Evolutionary conservation across 1,284 basidiomycete species (phyloP).

Genomic region (Ceratobasidium papillatum): DNA sequence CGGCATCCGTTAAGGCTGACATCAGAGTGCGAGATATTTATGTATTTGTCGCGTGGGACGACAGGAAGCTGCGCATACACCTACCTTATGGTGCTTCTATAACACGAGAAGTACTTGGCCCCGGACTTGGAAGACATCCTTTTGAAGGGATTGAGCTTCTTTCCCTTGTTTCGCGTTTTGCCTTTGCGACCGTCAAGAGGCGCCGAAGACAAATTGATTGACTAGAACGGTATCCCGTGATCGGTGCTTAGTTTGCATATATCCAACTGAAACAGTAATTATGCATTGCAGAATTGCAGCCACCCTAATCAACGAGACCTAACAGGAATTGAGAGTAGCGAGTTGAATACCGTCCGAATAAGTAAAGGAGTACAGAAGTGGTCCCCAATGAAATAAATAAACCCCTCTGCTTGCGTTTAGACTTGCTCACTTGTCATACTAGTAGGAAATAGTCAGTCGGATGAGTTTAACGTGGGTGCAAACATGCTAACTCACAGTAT

Average conservation of each 20-base stretch:
- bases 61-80: background rate
- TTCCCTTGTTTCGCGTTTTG: background rate
- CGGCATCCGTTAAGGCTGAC: background rate
- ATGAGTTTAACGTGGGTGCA: background rate
- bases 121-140: background rate
- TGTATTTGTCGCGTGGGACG: conserved; percentile 1
- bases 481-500: conserved; percentile 7
- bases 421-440: conserved; percentile 15
- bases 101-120: background rate
- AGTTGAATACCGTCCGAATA: background rate
- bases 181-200: background rate
- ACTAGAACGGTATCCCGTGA: conserved; percentile 6
- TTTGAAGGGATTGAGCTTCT: background rate
- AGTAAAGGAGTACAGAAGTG: too few species aligned
- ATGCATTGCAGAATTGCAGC: background rate
- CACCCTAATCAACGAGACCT: background rate
- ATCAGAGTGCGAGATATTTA: background rate
- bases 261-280: background rate
- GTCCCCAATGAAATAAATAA: too few species aligned
- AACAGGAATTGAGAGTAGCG: too few species aligned
- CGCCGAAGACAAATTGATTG: conserved; percentile 23
- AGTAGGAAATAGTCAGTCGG: background rate
- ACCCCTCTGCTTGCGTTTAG: background rate
- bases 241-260: background rate
- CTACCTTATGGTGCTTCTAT: background rate